phyloP scores from a whole-genome alignment of 1,284 basidiomycete species.

The Pseudomicrostroma phylloplanum region DNA sequence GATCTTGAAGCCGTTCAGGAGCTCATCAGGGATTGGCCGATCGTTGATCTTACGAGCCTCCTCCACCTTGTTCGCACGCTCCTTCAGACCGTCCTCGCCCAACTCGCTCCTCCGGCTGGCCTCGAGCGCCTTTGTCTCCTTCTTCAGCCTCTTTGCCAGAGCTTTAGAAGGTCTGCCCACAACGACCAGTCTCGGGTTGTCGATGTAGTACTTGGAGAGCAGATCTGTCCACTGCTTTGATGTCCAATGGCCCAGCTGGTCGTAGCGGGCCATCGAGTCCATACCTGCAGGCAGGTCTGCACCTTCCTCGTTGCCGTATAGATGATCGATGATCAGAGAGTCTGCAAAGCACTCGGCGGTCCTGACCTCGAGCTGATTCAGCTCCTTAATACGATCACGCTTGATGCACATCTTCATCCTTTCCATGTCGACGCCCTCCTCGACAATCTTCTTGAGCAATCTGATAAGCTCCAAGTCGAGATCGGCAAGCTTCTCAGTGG shows the following conservation, averaged over 20 bases:
- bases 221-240: slow-evolving; percentile 71
- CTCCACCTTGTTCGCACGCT: slow-evolving; percentile 66
- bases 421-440: slow-evolving; percentile 81
- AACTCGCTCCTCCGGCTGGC: slow-evolving; percentile 65
- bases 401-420: slow-evolving; percentile 82
- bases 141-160: slow-evolving; percentile 75
- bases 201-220: slow-evolving; percentile 63
- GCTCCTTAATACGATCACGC: slow-evolving; percentile 72
- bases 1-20: slow-evolving; percentile 71
- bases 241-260: slow-evolving; percentile 62
- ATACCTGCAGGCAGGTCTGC: slow-evolving; percentile 68
- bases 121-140: slow-evolving; percentile 72
- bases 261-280: slow-evolving; percentile 72
- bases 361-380: slow-evolving; percentile 52
- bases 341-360: slow-evolving; percentile 59
- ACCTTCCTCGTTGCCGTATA: slow-evolving; percentile 80
- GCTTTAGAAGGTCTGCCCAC: slow-evolving; percentile 80
- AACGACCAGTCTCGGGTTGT: slow-evolving; percentile 53
- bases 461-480: slow-evolving; percentile 66
- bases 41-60: slow-evolving; percentile 83
- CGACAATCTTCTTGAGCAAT: slow-evolving; percentile 66
- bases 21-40: slow-evolving; percentile 67
- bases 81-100: slow-evolving; percentile 73
- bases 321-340: slow-evolving; percentile 61
- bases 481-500: slow-evolving; percentile 67